Percentiles rank a stretch among this genome's conserved stretches.
phyloP scores from a whole-genome alignment of 345 rosid species.

The Acer saccharum region DNA sequence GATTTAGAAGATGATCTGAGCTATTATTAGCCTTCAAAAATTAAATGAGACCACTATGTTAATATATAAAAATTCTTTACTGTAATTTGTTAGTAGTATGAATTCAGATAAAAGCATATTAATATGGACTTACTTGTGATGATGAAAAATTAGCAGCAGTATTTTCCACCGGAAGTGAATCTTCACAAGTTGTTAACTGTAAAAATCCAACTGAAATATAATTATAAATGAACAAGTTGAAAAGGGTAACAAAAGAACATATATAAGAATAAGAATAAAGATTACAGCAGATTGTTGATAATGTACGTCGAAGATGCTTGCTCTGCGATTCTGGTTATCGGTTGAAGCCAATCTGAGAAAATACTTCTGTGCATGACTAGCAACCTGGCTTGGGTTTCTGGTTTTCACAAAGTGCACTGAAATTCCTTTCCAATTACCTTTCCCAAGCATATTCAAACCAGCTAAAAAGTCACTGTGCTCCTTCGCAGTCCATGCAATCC shows the following conservation, averaged over 20 bases:
- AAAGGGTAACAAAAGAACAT: not conserved
- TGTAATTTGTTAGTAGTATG: not conserved
- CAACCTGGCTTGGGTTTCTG: conserved; percentile 68
- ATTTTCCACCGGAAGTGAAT: not conserved
- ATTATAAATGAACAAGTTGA: not conserved
- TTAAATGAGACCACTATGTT: not conserved
- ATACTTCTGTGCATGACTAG: conserved; percentile 76
- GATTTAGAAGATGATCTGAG: conserved; percentile 11
- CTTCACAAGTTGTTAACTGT: conserved; percentile 15
- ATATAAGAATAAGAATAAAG: not conserved
- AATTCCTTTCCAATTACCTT: too few species aligned
- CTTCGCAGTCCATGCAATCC: too few species aligned
- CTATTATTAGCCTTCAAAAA: conserved; percentile 20
- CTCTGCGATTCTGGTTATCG: conserved; percentile 50
- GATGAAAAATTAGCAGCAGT: not conserved
- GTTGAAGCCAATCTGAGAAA: conserved; percentile 40
- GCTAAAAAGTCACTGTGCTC: too few species aligned
- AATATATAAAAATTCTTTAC: not conserved
- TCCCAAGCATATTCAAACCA: too few species aligned
- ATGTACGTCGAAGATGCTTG: conserved; percentile 60
- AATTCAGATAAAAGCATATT: not conserved
- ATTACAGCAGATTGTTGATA: conserved; percentile 24
- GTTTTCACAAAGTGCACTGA: not conserved
- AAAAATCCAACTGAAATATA: not conserved
- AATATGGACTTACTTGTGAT: conserved; percentile 10